A percentile compares a stretch with the other conserved stretches of the same genome.
phyloP scores from a whole-genome alignment of 768 basidiomycete species.

The Chlorophyllum brunneum region DNA sequence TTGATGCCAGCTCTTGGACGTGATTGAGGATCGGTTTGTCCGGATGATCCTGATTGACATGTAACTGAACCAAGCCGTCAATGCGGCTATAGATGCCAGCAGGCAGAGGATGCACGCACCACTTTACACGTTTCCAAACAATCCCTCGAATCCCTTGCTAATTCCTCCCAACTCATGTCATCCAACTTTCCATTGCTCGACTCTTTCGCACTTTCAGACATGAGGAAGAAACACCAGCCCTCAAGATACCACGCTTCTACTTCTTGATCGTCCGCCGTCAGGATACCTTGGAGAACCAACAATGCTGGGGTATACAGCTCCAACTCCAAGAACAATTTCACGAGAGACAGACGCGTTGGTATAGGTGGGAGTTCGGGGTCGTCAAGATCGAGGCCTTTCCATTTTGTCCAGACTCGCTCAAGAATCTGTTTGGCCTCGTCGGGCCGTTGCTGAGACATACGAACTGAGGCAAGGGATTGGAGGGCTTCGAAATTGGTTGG shows the following conservation, averaged over 20 bases:
- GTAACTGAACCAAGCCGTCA: conserved; percentile 44
- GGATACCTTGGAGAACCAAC: conserved; percentile 71
- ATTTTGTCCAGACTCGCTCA: conserved; percentile 61
- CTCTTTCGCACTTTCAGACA: conserved; percentile 69
- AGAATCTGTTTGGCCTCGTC: conserved; percentile 76
- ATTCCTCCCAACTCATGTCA: conserved; percentile 69
- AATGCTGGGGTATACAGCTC: conserved; percentile 67
- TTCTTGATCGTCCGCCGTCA: conserved; percentile 79
- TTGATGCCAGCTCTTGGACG: conserved; percentile 64
- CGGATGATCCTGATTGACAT: conserved; percentile 65
- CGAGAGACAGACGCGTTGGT: conserved; percentile 65
- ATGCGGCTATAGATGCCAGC: not conserved
- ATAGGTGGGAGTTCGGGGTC: conserved; percentile 68
- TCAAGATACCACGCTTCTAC: conserved; percentile 94
- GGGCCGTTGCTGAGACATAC: conserved; percentile 81
- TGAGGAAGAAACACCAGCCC: conserved; percentile 89
- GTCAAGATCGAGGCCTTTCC: conserved; percentile 74
- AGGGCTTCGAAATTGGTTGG: conserved; percentile 76
- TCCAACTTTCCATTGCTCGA: conserved; percentile 40
- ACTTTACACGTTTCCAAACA: conserved; percentile 81
- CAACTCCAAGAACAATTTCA: conserved; percentile 82
- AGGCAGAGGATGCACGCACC: conserved; percentile 37
- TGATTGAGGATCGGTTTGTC: conserved; percentile 78
- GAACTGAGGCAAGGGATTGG: conserved; percentile 77
- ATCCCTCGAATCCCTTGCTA: conserved; percentile 73